Evolutionary conservation across 805 yeast genomes (phyloP), one percentile per base, ranked within the genome.

Genomic region (Lachancea fermentati): DNA sequence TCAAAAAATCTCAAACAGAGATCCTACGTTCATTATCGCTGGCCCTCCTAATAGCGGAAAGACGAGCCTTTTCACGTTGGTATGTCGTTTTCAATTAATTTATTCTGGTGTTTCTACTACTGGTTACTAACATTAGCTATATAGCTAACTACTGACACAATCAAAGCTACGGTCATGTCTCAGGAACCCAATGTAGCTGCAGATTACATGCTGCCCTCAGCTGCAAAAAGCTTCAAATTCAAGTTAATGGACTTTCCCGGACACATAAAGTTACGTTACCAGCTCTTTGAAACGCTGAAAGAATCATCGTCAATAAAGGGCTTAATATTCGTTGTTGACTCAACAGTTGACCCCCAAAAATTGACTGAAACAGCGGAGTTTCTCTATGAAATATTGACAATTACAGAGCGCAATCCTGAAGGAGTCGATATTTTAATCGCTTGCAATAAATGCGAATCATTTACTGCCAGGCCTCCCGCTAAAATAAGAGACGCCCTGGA

Each of bases 181-280:
- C 75, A 73, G 45, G 74, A 68, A 37, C 67, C 73, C n/a, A 75
- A 67, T 51, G 42, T 54, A 17, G 60, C 63, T 4, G 65, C 60
- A 5, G 47, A 52, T 7, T 62, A 69, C 38, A 49, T 56, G 36
- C 50, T 78, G n/a, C 75, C 76, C 8, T 54, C 63, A 5, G 63
- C 63, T 3, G 57, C 45, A 6, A 65, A 47, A 35, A 63, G 55
- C 50, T 69, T 60, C 43, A 62, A 53, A 41, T 72, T 66, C 54
- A 76, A 72, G 45, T 59, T 89, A 30, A 71, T 82, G 37, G 97
- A 91, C 54, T 79, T 79, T 46, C 98, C 98, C 2, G 96, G 97
- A n/a, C 88, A 84, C 63, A 65, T 74, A 41, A 87, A 86, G 61
- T 75, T 89, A 49, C 75, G 74, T 39, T 75, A 76, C 42, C 65